Conservation (phyloP, 768 basidiomycete genomes). For the Hygrocybe punicea region DNA sequence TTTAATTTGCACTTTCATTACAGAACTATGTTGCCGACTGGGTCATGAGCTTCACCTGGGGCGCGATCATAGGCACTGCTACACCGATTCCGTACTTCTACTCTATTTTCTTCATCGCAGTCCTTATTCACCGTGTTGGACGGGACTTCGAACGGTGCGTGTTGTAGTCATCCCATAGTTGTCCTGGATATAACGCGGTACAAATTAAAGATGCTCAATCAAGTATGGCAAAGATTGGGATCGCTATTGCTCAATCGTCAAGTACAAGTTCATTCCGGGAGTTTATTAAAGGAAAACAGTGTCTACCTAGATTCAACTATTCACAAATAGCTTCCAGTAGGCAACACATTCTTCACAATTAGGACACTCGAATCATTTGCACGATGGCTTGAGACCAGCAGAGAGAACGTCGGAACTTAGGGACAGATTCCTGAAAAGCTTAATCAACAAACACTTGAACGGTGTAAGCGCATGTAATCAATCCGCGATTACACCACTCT, state of each 20-base stretch:
- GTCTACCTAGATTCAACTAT: neutral
- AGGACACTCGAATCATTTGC: no score
- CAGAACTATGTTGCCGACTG: conserved; percentile 95
- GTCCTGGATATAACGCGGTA: neutral
- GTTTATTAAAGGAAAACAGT: conserved; percentile 57
- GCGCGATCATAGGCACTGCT: conserved; percentile 67
- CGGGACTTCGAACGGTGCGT: conserved; percentile 90
- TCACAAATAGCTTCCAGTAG: neutral
- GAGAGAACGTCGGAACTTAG: no score
- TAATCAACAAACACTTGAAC: no score
- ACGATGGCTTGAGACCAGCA: no score
- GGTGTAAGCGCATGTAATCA: no score
- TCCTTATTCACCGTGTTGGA: conserved; percentile 85
- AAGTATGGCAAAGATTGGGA: conserved; percentile 98
- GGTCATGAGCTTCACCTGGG: conserved; percentile 83
- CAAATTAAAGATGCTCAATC: conserved; percentile 57
- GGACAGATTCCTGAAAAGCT: no score
- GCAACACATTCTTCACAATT: no score
- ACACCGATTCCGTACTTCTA: conserved; percentile 94
- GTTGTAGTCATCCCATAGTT: neutral
- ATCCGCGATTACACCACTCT: no score
- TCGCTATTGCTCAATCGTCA: conserved; percentile 79
- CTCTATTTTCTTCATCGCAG: conserved; percentile 91
- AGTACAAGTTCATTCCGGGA: conserved; percentile 86
- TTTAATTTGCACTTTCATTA: conserved; percentile 1